Base-by-base conservation (phyloP, 2,329 filamentous ascomycete genomes). In the Diaporthe batatas region DNA sequence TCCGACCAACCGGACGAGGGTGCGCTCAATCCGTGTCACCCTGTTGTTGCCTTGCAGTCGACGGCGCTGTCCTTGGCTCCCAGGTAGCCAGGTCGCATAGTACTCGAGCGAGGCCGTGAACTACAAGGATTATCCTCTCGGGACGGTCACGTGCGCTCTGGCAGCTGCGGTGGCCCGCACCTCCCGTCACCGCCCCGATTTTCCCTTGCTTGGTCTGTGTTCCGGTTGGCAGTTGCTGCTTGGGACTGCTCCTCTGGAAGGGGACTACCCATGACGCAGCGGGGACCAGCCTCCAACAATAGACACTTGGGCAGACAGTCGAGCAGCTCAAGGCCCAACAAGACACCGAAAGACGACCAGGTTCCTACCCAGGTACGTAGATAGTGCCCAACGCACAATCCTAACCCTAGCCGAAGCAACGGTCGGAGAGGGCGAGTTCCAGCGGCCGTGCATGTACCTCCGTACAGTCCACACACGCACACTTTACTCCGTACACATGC, bases 191-290 rank as follows among this genome's bases (percentile, higher is more conserved):
- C 44, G 39, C 68, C 73, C 73, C 71, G 71, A 68, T 70, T 70
- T 72, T 73, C 47, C 32, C 55, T 70, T 57, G 71, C 65, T 70
- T 67, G 53, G 49, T 51, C 67, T 70, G 73, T 73, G 67, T 68
- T 74, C 73, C 67, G 70, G 73, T 74, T 72, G 67, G 73, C 58
- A 73, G 70, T 57, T 55, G 58, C 32, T 51, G 57, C 64, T 72
- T 72, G 58, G 51, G 16, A 72, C 47, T 59, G 55, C 8, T 54
- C 32, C 25, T 39, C 51, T 55, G 73, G 68, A 67, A 49, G 68
- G 67, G 72, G 73, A 59, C 71, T 70, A 70, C 62, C 73, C 73
- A 74, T 73, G 73, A 55, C 58, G 25, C 29, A 23, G 55, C 72
- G 62, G 72, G 62, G 72, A 71, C 54, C 36, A 42, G 71, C 54